phyloP scores from a whole-genome alignment of 1,284 basidiomycete genomes.

The Fomitopsis palustris region DNA sequence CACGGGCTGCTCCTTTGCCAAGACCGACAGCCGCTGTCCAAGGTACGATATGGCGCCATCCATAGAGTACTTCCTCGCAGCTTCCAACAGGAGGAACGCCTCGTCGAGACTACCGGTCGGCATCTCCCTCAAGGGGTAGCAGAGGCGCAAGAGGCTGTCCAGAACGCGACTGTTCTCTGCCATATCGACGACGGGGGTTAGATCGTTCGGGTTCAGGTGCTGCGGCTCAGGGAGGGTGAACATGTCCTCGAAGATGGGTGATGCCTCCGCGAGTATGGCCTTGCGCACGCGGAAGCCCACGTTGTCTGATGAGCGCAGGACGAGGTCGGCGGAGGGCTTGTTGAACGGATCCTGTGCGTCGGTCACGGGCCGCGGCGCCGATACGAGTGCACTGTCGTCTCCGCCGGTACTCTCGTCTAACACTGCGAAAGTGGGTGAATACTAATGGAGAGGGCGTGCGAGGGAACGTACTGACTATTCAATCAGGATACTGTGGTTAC shows the following conservation, averaged over 20 bases:
- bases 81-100: neutral
- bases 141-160: slow-evolving; percentile 22
- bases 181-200: neutral
- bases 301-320: slow-evolving; percentile 10
- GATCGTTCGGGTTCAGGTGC: no score
- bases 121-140: slow-evolving; percentile 14
- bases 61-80: slow-evolving; percentile 2
- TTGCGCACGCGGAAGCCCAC: slow-evolving; percentile 13
- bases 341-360: slow-evolving; percentile 5
- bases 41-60: slow-evolving; percentile 4
- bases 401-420: neutral
- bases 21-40: slow-evolving; percentile 15
- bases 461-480: no score
- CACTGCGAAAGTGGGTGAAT: no score
- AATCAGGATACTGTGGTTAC: no score
- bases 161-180: slow-evolving; percentile 15
- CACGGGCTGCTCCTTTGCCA: slow-evolving; percentile 29
- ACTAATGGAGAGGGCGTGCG: no score
- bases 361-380: neutral
- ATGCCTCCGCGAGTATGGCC: slow-evolving; percentile 8
- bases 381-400: neutral
- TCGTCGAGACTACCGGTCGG: neutral
- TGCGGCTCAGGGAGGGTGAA: slow-evolving; percentile 10
- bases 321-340: slow-evolving; percentile 8
- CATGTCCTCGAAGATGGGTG: slow-evolving; percentile 13